Evolutionary conservation across 805 yeast species (phyloP).

Genomic region (Yarrowia sp.): DNA sequence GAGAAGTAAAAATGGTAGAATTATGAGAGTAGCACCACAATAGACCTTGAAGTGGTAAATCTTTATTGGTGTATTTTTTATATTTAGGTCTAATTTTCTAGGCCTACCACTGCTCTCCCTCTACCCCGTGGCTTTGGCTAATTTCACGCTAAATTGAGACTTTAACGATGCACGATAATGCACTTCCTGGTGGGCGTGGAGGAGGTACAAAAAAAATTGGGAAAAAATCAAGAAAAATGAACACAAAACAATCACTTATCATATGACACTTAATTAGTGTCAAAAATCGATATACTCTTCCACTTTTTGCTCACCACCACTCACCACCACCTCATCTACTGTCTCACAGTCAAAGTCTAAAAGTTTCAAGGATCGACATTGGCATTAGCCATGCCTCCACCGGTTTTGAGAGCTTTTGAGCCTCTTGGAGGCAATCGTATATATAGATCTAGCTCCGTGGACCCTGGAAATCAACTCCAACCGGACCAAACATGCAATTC

Average conservation of each 20-base stretch:
- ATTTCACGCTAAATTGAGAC: constrained; percentile 4
- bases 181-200: constrained; percentile 7
- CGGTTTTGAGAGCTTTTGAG: neutral
- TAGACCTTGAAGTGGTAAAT: neutral
- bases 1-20: too few species aligned
- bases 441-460: neutral
- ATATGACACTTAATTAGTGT: neutral
- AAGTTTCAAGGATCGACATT: constrained; percentile 19
- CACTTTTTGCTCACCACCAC: too few species aligned
- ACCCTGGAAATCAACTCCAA: neutral
- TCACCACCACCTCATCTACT: too few species aligned
- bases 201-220: neutral
- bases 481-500: neutral
- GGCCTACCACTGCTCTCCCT: too few species aligned
- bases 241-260: too few species aligned
- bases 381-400: constrained; percentile 20
- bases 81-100: too few species aligned
- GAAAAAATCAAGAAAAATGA: neutral
- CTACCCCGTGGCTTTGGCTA: constrained; percentile 8
- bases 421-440: neutral
- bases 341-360: neutral
- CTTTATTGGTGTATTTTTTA: too few species aligned
- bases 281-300: neutral
- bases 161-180: constrained; percentile 11
- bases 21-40: neutral